Percentiles rank a stretch among this genome's conserved stretches.
These are phyloP conservation scores for Rasamsonia emersonii DNA, from an alignment of 2,329 filamentous ascomycete species.

Conservation along the genomic window DNA sequence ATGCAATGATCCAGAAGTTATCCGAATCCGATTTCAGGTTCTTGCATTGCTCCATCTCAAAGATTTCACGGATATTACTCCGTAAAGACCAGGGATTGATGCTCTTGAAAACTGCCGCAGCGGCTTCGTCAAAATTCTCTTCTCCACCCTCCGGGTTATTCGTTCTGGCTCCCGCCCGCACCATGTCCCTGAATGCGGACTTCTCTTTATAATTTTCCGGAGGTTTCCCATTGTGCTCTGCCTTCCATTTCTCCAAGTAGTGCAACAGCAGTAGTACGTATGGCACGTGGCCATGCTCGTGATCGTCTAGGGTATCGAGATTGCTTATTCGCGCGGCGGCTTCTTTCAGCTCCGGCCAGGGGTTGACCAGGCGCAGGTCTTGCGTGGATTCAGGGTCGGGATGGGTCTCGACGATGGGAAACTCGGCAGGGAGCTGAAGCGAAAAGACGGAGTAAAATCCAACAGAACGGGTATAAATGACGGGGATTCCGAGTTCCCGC, in stretches of 20 bases:
- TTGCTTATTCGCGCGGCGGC: slow-evolving; percentile 58
- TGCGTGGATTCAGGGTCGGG: slow-evolving; percentile 77
- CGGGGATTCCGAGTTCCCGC: slow-evolving; percentile 55
- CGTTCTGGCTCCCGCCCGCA: slow-evolving; percentile 59
- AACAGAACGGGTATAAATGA: slow-evolving; percentile 76
- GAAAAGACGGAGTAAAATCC: slow-evolving; percentile 89
- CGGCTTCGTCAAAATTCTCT: slow-evolving; percentile 94
- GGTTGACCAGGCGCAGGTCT: slow-evolving; percentile 73
- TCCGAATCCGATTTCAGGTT: slow-evolving; percentile 41
- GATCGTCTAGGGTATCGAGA: slow-evolving; percentile 61
- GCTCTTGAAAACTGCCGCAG: slow-evolving; percentile 79
- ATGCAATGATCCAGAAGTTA: slow-evolving; percentile 82
- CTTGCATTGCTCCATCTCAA: slow-evolving; percentile 58
- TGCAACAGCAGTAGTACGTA: slow-evolving; percentile 76
- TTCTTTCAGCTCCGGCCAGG: slow-evolving; percentile 71
- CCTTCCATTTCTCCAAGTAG: slow-evolving; percentile 74
- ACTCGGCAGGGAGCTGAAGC: slow-evolving; percentile 66
- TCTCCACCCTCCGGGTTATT: slow-evolving; percentile 77
- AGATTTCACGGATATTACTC: slow-evolving; percentile 65
- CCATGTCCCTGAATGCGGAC: slow-evolving; percentile 64
- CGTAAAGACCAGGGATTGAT: slow-evolving; percentile 61
- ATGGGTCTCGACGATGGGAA: slow-evolving; percentile 92
- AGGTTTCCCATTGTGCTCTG: slow-evolving; percentile 54
- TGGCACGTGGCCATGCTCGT: slow-evolving; percentile 86
- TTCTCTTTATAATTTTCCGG: slow-evolving; percentile 80